Evolutionary conservation across 2,329 filamentous ascomycete species (phyloP).

Genomic region (Hypoxylon sp.): DNA sequence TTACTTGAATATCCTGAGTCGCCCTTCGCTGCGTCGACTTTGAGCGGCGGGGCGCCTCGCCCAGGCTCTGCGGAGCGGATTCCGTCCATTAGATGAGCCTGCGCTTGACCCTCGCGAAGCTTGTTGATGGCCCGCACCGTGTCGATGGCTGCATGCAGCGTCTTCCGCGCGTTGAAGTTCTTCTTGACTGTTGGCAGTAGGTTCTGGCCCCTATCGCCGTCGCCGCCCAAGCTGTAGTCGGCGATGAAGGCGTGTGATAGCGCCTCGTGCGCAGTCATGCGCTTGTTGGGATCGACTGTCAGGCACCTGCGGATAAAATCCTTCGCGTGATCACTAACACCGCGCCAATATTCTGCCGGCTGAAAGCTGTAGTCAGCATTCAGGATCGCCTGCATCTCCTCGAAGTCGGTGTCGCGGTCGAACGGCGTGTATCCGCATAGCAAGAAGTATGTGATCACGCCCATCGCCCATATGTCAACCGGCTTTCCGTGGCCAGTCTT

Average conservation of each 20-base stretch:
- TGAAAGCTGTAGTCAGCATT: conserved; percentile 97
- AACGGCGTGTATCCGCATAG: conserved; percentile 98
- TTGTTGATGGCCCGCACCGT: conserved; percentile 80
- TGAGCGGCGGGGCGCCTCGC: conserved; percentile 54
- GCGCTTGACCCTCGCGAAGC: conserved; percentile 70
- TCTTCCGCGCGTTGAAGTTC: conserved; percentile 79
- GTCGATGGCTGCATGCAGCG: conserved; percentile 77
- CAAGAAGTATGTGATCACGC: conserved; percentile 98
- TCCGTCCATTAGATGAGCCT: conserved; percentile 72
- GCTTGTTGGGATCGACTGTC: conserved; percentile 86
- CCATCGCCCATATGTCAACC: conserved; percentile 98
- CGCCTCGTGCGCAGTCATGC: conserved; percentile 91
- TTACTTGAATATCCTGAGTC: conserved; percentile 66
- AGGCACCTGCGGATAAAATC: conserved; percentile 94
- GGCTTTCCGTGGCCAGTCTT: conserved; percentile 98
- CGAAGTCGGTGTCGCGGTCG: conserved; percentile 95
- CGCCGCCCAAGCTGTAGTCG: conserved; percentile 61
- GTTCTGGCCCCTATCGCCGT: conserved; percentile 69
- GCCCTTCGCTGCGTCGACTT: conserved; percentile 55
- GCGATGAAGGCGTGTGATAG: conserved; percentile 76
- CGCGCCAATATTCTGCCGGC: conserved; percentile 95
- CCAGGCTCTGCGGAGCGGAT: conserved; percentile 64
- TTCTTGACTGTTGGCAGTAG: conserved; percentile 77
- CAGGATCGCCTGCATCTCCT: conserved; percentile 99
- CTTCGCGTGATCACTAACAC: conserved; percentile 85